These are phyloP conservation scores for Solanum pennellii DNA, from an alignment of 257 asterid genomes.

Conservation along the genomic window DNA sequence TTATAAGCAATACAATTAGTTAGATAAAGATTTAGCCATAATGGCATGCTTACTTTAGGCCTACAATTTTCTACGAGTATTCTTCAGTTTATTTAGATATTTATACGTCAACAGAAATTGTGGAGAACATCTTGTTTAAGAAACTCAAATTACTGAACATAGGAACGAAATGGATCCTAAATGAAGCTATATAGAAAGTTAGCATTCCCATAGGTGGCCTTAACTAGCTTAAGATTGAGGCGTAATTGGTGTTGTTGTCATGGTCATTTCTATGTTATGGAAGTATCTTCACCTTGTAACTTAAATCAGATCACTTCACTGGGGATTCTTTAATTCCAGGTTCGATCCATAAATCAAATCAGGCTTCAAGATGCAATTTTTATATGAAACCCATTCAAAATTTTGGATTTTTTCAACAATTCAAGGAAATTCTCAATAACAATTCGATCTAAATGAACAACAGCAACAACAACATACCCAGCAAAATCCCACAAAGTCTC, in stretches of 20 bases:
- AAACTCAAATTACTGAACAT: neutral
- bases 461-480: neutral
- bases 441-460: neutral
- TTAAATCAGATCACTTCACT: neutral
- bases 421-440: neutral
- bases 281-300: neutral
- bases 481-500: neutral
- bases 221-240: neutral
- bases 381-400: neutral
- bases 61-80: neutral
- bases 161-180: neutral
- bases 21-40: neutral
- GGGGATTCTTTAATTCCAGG: neutral
- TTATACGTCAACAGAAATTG: neutral
- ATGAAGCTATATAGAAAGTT: neutral
- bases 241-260: neutral
- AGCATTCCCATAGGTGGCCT: neutral
- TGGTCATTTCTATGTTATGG: neutral
- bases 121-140: neutral
- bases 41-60: neutral
- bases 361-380: neutral
- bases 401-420: neutral
- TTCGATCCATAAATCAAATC: neutral
- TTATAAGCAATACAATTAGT: neutral
- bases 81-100: neutral